Base-by-base conservation (phyloP, 2,329 filamentous ascomycete species). In the Coleophoma cylindrospora region DNA sequence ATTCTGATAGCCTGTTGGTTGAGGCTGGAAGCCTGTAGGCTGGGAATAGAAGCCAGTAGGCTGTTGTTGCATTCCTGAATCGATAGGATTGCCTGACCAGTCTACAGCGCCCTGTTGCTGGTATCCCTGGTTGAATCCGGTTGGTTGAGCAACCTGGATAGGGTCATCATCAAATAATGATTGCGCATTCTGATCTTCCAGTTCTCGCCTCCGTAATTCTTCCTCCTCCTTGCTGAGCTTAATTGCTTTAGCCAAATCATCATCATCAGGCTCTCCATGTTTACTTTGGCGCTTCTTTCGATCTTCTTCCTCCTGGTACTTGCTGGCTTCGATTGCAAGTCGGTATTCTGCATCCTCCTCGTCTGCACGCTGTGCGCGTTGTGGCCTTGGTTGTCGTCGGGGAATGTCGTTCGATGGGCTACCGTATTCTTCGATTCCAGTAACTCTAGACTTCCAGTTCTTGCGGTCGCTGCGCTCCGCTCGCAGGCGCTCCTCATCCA, bases 51-150 rank as follows among this genome's bases (percentile, higher is more conserved):
- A 87, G n/a, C 89, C 90, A 1, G 90, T 95, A 3, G 83, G 86
- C 67, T 96, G 91, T 67, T 91, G 84, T 58, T 86, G 78, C 66
- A 89, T 86, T 68, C 73, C 82, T 62, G 83, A 84, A 51, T 92
- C 89, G 62, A 97, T 86, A 12, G 91, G 90, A 68, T 99, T 99
- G 52, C 92, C 94, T 61, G 95, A 94, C 83, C 95, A 97, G 70
- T 99, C 94, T 15, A 99, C 94, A 12, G 90, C 89, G 50, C 87
- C 87, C 66, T 96, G 92, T 71, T 99, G 94, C 73, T 97, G 91
- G 64, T 99, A 99, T 43, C 92, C 92, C 71, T 96, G 91, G 69
- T 96, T 97, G 74, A 90, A 91, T 34, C 91, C 92, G 13, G 91
- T 97, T 38, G 87, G 80, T 61, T 90, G 86, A 32, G 58, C 56